Percentiles rank a stretch among this genome's conserved stretches.
Evolutionary conservation across 352 stramenopile genomes (phyloP).

Genomic region (Thraustochytrium aureum): DNA sequence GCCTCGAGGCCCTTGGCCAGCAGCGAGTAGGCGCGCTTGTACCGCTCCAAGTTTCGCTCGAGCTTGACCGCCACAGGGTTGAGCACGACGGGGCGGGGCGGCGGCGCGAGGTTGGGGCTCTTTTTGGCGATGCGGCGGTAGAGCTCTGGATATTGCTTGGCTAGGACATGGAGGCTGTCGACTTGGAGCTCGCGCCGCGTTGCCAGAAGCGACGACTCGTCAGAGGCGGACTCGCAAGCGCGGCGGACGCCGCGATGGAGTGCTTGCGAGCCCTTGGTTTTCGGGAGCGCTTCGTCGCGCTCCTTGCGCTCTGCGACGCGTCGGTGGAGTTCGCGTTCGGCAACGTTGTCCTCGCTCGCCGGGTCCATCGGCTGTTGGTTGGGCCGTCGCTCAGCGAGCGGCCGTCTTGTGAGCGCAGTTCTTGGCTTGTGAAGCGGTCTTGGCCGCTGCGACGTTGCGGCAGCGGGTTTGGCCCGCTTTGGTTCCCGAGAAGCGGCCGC

Average conservation of each 20-base stretch:
- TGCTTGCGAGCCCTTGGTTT: not conserved
- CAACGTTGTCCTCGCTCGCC: too few relatives aligned
- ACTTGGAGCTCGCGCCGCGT: constrained; percentile 1
- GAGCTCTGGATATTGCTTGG: constrained; percentile 26
- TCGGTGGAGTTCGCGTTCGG: too few relatives aligned
- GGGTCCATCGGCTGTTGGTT: too few relatives aligned
- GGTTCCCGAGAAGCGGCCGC: too few relatives aligned
- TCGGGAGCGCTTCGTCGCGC: not conserved
- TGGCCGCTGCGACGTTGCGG: too few relatives aligned
- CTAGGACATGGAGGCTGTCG: constrained; percentile 21
- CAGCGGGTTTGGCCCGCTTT: too few relatives aligned
- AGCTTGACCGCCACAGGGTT: not conserved
- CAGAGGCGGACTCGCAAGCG: not conserved
- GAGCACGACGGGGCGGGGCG: not conserved
- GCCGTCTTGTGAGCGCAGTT: too few relatives aligned
- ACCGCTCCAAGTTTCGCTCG: constrained; percentile 26
- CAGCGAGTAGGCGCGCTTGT: constrained; percentile 32
- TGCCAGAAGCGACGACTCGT: not conserved
- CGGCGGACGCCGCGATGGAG: not conserved
- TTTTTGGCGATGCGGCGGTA: constrained; percentile 22
- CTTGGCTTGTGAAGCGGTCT: too few relatives aligned
- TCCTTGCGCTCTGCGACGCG: constrained; percentile 23
- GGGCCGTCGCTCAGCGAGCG: too few relatives aligned
- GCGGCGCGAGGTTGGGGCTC: not conserved
- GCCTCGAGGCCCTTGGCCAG: constrained; percentile 22